Conservation (phyloP, 345 rosid genomes). For the Acer saccharum region DNA sequence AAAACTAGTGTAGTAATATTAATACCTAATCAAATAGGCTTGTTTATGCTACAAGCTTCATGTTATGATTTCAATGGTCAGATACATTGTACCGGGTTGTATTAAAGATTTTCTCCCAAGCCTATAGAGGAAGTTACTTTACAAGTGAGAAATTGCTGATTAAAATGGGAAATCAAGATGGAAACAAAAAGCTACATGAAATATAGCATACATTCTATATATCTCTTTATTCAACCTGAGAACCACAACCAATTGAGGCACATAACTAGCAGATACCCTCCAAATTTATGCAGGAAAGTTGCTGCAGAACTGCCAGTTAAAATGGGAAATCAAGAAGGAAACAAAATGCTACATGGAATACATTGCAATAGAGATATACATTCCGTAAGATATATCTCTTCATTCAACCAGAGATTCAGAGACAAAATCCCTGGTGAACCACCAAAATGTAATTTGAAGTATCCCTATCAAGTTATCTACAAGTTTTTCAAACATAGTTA, state of each 20-base stretch:
- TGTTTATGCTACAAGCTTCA: too few relatives aligned
- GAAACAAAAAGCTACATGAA: not conserved
- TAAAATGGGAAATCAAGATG: not conserved
- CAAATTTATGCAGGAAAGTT: not conserved
- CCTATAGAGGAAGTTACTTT: too few relatives aligned
- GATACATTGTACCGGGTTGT: too few relatives aligned
- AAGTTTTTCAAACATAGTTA: not conserved
- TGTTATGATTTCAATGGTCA: too few relatives aligned
- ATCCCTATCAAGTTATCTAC: slow-evolving; percentile 1
- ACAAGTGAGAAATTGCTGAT: too few relatives aligned
- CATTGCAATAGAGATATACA: not conserved
- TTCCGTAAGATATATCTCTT: not conserved
- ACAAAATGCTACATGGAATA: not conserved
- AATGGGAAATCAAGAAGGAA: not conserved
- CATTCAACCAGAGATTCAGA: not conserved
- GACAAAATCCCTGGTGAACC: not conserved
- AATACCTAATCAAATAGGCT: too few relatives aligned
- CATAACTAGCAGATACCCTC: not conserved
- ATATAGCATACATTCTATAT: not conserved
- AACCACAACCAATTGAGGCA: not conserved
- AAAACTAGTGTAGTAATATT: too few relatives aligned
- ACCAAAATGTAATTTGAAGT: not conserved
- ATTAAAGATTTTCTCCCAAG: too few relatives aligned
- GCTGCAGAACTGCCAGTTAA: not conserved
- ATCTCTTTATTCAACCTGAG: not conserved